Evolutionary conservation across 495 filamentous ascomycete species (phyloP).

Genomic region (Aspergillus ellipticus): DNA sequence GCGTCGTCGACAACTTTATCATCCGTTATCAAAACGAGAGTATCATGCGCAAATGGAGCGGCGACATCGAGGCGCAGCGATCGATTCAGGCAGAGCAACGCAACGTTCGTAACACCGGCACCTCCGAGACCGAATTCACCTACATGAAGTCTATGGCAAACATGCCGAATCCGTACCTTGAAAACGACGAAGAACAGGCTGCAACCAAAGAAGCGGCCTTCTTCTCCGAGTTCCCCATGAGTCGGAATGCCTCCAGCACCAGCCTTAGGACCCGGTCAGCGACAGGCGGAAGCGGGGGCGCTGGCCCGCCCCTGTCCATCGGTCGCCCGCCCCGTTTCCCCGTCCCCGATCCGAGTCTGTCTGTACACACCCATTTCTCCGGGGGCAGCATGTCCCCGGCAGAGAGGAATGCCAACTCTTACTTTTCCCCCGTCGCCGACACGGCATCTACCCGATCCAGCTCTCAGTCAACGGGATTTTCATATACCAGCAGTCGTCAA

Average conservation of each 20-base stretch:
- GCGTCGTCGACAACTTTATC: conserved; percentile 93
- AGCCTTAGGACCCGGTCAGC: conserved; percentile 78
- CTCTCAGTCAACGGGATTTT: conserved; percentile 65
- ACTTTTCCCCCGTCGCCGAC: conserved; percentile 86
- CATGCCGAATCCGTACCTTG: conserved; percentile 76
- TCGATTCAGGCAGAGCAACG: conserved; percentile 43
- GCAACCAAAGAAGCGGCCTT: conserved; percentile 36
- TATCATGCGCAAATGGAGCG: conserved; percentile 85
- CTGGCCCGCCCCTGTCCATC: conserved; percentile 40
- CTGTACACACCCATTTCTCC: conserved; percentile 67
- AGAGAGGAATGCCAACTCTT: conserved; percentile 63
- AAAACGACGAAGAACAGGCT: conserved; percentile 76
- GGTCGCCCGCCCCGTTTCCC: conserved; percentile 66
- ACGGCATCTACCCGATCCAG: conserved; percentile 85
- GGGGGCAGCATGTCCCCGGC: conserved; percentile 48
- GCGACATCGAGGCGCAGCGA: conserved; percentile 50
- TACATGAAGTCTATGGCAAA: conserved; percentile 66
- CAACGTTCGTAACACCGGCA: conserved; percentile 49
- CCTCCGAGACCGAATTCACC: conserved; percentile 71
- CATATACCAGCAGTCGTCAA: conserved; percentile 65
- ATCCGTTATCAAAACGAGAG: conserved; percentile 90
- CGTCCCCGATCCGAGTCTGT: conserved; percentile 59
- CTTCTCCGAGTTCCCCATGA: conserved; percentile 54
- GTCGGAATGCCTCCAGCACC: conserved; percentile 74
- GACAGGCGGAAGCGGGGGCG: conserved; percentile 64